phyloP scores from a whole-genome alignment of 139 green algal genomes.

The Chlorella sorokiniana region DNA sequence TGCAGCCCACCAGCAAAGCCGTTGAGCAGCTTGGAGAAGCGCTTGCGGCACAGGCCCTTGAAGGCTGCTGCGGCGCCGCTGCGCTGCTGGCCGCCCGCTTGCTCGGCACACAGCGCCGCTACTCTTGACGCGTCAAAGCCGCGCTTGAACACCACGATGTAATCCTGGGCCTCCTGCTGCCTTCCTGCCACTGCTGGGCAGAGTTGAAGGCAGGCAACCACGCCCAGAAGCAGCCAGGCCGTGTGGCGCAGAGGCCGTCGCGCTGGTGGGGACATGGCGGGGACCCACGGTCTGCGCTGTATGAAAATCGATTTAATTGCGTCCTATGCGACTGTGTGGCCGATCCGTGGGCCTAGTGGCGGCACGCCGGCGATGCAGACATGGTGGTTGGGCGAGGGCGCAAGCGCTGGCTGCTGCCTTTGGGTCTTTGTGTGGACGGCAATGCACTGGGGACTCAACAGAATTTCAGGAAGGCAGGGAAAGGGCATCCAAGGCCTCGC shows the following conservation, averaged over 20 bases:
- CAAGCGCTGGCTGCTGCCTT: not conserved
- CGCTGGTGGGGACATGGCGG: not conserved
- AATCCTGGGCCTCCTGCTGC: not conserved
- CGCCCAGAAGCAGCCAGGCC: not conserved
- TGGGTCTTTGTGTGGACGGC: too few species aligned
- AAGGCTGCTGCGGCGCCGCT: not conserved
- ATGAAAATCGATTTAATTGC: too few species aligned
- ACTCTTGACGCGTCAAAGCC: conserved; percentile 1
- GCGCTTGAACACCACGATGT: conserved; percentile 29
- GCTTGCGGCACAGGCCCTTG: conserved; percentile 5
- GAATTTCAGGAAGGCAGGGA: not conserved
- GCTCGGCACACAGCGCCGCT: not conserved
- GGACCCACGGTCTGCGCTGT: too few species aligned
- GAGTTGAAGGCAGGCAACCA: not conserved
- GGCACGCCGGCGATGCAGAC: not conserved
- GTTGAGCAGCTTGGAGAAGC: conserved; percentile 10
- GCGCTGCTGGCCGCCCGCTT: not conserved
- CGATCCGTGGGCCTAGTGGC: too few species aligned
- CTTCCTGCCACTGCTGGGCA: not conserved
- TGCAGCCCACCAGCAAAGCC: conserved; percentile 19
- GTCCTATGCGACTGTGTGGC: too few species aligned
- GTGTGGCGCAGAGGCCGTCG: not conserved
- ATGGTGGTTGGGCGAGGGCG: not conserved
- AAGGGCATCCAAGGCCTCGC: too few species aligned
- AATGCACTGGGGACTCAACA: not conserved